phyloP scores from a whole-genome alignment of 345 rosid genomes.

The Salix udensis region DNA sequence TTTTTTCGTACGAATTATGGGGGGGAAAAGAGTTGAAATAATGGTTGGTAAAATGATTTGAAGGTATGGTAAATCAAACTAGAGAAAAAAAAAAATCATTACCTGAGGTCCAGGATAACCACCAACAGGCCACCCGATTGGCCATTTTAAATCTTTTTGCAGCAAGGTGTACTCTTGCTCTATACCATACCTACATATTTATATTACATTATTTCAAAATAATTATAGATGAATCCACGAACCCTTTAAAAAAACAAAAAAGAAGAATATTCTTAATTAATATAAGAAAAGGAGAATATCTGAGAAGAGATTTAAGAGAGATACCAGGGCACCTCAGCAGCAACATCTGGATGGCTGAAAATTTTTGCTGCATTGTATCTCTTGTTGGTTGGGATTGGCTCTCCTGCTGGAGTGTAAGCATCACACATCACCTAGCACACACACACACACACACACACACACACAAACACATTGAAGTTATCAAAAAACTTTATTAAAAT shows the following conservation, averaged over 20 bases:
- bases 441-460: accelerated
- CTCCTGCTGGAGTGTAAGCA: constrained; percentile 88
- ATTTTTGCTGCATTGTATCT: constrained; percentile 71
- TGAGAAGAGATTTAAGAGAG: not conserved
- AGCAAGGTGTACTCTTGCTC: constrained; percentile 96
- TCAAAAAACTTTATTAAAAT: not conserved
- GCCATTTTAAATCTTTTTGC: constrained; percentile 85
- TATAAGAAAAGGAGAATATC: not conserved
- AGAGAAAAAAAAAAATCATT: not conserved
- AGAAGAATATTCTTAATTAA: not conserved
- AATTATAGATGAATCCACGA: not conserved
- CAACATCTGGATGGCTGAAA: constrained; percentile 66
- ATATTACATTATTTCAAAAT: not conserved
- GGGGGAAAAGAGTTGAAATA: not conserved
- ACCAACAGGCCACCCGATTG: constrained; percentile 86
- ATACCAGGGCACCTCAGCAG: constrained; percentile 72
- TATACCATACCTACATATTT: constrained; percentile 60
- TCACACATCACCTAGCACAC: constrained; percentile 76
- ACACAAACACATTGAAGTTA: not conserved
- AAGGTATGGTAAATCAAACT: not conserved
- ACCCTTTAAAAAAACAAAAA: not conserved
- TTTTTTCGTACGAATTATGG: not conserved
- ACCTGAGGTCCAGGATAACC: constrained; percentile 79
- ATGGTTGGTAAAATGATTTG: not conserved
- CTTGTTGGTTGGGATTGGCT: constrained; percentile 83